Percentiles rank a stretch among this genome's conserved stretches.
phyloP scores from a whole-genome alignment of 2,329 filamentous ascomycete species.

The Fusarium musae region DNA sequence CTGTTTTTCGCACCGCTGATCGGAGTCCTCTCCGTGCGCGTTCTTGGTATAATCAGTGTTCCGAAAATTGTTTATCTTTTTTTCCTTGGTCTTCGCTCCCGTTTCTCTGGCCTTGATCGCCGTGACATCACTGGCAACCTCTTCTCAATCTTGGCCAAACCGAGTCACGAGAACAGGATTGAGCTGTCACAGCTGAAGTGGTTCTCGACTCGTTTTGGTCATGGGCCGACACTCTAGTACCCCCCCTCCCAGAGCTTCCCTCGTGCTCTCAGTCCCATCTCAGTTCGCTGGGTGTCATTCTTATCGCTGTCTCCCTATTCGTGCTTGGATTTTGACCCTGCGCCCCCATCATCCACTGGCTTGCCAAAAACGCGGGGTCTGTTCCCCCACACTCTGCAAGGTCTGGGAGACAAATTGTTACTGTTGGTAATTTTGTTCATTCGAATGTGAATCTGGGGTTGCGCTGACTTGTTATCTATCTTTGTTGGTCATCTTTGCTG shows the following conservation, averaged over 20 bases:
- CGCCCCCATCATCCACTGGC: slow-evolving; percentile 37
- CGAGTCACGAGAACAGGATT: slow-evolving; percentile 31
- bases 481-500: slow-evolving; percentile 1
- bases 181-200: slow-evolving; percentile 31
- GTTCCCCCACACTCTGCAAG: slow-evolving; percentile 39
- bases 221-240: slow-evolving; percentile 33
- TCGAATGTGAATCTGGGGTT: slow-evolving; percentile 7
- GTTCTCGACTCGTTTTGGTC: slow-evolving; percentile 33
- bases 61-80: not conserved
- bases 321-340: slow-evolving; percentile 31
- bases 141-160: slow-evolving; percentile 7
- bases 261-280: slow-evolving; percentile 35
- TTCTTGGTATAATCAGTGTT: not conserved
- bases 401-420: slow-evolving; percentile 28
- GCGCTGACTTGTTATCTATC: not conserved
- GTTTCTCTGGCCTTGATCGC: slow-evolving; percentile 50
- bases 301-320: slow-evolving; percentile 42
- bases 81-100: slow-evolving; percentile 15
- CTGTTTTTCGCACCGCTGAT: slow-evolving; percentile 18
- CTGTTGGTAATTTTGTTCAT: slow-evolving; percentile 17
- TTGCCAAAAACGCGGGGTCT: slow-evolving; percentile 44
- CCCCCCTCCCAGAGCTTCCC: slow-evolving; percentile 28
- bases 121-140: slow-evolving; percentile 52
- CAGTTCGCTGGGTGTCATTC: slow-evolving; percentile 23
- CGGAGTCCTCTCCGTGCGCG: not conserved